phyloP scores from a whole-genome alignment of 2,329 filamentous ascomycete genomes.

The Amauroascus verrucosus region DNA sequence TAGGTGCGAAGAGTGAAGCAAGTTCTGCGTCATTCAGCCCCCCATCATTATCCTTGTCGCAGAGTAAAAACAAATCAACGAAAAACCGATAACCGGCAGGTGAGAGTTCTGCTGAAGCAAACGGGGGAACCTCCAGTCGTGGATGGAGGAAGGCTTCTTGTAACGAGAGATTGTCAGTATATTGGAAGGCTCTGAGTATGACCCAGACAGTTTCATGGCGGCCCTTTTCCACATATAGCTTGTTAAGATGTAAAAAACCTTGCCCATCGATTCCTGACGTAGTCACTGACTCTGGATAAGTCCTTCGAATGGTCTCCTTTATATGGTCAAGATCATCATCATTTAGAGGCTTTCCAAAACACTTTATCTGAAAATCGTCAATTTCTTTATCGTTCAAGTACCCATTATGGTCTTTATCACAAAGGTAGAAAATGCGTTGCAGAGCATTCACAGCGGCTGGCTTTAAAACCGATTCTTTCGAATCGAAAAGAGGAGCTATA shows the following conservation, averaged over 20 bases:
- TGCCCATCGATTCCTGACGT: conserved; percentile 66
- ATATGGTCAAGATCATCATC: conserved; percentile 79
- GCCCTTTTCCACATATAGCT: conserved; percentile 92
- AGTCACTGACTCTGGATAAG: conserved; percentile 51
- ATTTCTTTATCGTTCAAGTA: conserved; percentile 85
- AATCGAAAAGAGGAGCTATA: conserved; percentile 91
- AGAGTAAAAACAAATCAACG: conserved; percentile 86
- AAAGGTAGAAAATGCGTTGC: conserved; percentile 86
- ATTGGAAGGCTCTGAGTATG: conserved; percentile 86
- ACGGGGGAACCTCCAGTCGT: conserved; percentile 87
- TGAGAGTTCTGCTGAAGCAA: conserved; percentile 84
- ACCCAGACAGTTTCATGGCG: conserved; percentile 98
- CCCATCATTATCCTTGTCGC: conserved; percentile 95
- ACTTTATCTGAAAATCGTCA: conserved; percentile 78
- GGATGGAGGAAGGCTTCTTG: conserved; percentile 87
- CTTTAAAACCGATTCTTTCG: conserved; percentile 82
- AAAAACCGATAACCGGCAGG: conserved; percentile 95
- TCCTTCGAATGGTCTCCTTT: conserved; percentile 71
- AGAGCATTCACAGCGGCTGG: conserved; percentile 78
- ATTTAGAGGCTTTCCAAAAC: conserved; percentile 78
- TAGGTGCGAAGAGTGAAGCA: conserved; percentile 78
- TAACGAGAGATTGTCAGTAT: conserved; percentile 86
- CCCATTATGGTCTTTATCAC: conserved; percentile 92
- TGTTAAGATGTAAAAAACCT: conserved; percentile 85
- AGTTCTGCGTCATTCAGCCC: conserved; percentile 81